Conservation (phyloP, 2,329 filamentous ascomycete species). For the Aspergillus candidus region DNA sequence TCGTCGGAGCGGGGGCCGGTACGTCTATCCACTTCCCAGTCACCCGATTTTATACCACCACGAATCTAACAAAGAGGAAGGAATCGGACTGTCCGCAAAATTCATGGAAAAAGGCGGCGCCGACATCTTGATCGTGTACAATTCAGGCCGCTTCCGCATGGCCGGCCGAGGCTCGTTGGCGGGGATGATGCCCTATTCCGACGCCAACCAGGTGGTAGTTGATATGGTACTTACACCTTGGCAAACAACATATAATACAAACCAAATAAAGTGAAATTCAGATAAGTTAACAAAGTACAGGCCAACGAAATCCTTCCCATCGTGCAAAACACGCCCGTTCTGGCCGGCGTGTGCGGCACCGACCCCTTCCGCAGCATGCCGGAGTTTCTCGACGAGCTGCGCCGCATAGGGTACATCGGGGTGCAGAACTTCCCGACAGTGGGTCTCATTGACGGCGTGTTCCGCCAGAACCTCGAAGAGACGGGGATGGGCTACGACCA, state of each 20-base stretch:
- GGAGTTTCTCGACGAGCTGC: constrained; percentile 55
- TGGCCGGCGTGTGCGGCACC: constrained; percentile 65
- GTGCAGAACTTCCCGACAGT: constrained; percentile 71
- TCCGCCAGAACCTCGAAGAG: constrained; percentile 63
- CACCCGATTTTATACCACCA: too few relatives aligned
- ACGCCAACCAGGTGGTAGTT: constrained; percentile 63
- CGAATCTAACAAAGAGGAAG: too few relatives aligned
- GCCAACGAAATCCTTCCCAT: constrained; percentile 61
- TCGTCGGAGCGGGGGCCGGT: constrained; percentile 63
- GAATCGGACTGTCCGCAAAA: constrained; percentile 65
- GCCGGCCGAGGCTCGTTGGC: constrained; percentile 63
- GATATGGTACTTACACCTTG: constrained; percentile 50
- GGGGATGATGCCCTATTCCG: constrained; percentile 64
- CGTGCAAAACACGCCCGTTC: constrained; percentile 57
- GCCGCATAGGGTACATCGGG: constrained; percentile 59
- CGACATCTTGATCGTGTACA: constrained; percentile 67
- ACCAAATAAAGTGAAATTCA: too few relatives aligned
- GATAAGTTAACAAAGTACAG: constrained; percentile 24
- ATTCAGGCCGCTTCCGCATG: constrained; percentile 67
- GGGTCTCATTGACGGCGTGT: constrained; percentile 62
- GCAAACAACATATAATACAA: too few relatives aligned
- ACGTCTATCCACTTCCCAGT: constrained; percentile 6
- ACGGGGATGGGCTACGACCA: constrained; percentile 63
- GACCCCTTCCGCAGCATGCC: constrained; percentile 62
- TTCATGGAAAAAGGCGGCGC: constrained; percentile 62